Percentiles rank a stretch among this genome's conserved stretches.
phyloP scores from a whole-genome alignment of 2,329 filamentous ascomycete genomes.

The Ramularia endophylla region DNA sequence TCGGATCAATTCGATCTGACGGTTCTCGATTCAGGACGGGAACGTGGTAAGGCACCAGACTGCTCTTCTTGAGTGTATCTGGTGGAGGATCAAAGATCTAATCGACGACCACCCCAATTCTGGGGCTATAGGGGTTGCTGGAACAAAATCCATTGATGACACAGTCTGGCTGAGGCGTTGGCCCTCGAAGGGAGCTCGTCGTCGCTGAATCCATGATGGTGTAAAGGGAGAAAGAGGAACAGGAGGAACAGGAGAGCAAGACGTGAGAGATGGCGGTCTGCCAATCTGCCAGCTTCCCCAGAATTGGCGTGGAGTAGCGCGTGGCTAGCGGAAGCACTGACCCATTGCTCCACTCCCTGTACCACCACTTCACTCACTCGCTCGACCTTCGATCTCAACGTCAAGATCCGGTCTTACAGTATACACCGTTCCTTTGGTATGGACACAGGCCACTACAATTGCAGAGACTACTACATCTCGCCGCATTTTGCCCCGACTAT shows the following conservation, averaged over 20 bases:
- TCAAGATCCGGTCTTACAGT: not conserved
- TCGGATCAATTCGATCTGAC: not conserved
- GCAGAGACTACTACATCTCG: conserved; percentile 31
- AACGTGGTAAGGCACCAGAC: conserved; percentile 12
- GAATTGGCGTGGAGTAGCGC: too few relatives aligned
- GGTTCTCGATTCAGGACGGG: conserved; percentile 1
- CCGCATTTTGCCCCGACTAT: conserved; percentile 25
- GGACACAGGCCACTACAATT: conserved; percentile 33
- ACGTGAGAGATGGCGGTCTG: not conserved
- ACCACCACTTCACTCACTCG: conserved; percentile 1
- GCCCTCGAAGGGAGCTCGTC: conserved; percentile 14
- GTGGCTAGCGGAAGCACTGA: too few relatives aligned
- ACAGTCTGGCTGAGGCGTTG: conserved; percentile 10
- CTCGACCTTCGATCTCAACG: too few relatives aligned
- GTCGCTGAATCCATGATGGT: conserved; percentile 13
- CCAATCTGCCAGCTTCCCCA: too few relatives aligned
- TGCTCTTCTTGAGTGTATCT: conserved; percentile 13
- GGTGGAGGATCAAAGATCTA: conserved; percentile 30
- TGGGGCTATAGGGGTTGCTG: conserved; percentile 46
- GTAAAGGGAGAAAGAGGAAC: conserved; percentile 11
- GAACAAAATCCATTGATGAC: conserved; percentile 20
- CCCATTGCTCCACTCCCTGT: too few relatives aligned
- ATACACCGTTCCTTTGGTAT: conserved; percentile 15
- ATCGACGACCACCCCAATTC: conserved; percentile 44
- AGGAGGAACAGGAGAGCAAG: conserved; percentile 5